Evolutionary conservation across 306 rosid genomes (phyloP).

Genomic region (Quercus gilva): DNA sequence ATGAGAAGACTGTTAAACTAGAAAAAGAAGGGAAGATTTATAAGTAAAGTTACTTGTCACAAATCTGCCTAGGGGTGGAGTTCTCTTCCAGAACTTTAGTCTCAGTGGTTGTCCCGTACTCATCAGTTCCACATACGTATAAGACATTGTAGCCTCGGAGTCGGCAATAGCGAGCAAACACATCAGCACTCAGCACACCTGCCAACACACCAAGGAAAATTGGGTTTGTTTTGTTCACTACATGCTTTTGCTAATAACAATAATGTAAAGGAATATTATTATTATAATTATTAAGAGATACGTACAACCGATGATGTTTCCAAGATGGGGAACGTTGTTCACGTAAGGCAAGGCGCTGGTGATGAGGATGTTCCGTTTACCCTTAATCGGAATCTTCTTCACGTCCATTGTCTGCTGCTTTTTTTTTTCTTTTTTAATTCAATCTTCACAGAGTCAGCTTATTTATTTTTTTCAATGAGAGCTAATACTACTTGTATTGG

Average conservation of each 20-base stretch:
- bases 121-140: slow-evolving; percentile 90
- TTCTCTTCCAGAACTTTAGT: slow-evolving; percentile 95
- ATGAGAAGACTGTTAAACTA: too few relatives aligned
- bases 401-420: neutral
- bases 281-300: neutral
- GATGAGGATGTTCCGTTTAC: slow-evolving; percentile 85
- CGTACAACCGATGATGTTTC: slow-evolving; percentile 86
- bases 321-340: slow-evolving; percentile 95
- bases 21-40: too few relatives aligned
- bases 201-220: neutral
- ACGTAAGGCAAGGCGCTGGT: slow-evolving; percentile 95
- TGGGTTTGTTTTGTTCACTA: too few relatives aligned
- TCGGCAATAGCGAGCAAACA: slow-evolving; percentile 88
- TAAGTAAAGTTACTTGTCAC: slow-evolving; percentile 59
- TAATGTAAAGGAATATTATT: too few relatives aligned
- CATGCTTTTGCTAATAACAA: too few relatives aligned
- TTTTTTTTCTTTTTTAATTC: too few relatives aligned
- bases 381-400: slow-evolving; percentile 67
- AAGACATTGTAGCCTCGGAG: slow-evolving; percentile 77
- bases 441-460: too few relatives aligned
- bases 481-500: too few relatives aligned
- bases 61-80: slow-evolving; percentile 82
- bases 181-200: slow-evolving; percentile 95
- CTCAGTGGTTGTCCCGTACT: slow-evolving; percentile 94
- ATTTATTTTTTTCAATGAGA: too few relatives aligned